Evolutionary conservation across 257 asterid genomes (phyloP).

Genomic region (Capsicum pubescens): DNA sequence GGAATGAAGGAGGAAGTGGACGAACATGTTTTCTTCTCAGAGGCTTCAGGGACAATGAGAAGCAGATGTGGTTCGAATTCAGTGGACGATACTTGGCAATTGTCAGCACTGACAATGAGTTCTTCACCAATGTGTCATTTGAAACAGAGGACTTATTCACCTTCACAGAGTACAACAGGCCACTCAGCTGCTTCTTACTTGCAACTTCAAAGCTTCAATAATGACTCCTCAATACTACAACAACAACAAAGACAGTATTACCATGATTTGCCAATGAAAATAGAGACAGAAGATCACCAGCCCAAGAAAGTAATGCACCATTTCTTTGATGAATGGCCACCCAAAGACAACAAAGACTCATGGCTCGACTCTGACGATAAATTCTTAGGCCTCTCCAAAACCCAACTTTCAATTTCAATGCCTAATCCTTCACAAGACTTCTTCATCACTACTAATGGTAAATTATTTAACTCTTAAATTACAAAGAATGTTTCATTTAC

Average conservation of each 20-base stretch:
- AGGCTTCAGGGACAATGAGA: conserved; percentile 52
- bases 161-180: conserved; percentile 34
- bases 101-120: conserved; percentile 58
- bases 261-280: conserved; percentile 19
- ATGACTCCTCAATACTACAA: conserved; percentile 41
- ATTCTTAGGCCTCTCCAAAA: conserved; percentile 35
- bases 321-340: conserved; percentile 79
- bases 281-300: conserved; percentile 41
- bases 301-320: conserved; percentile 91
- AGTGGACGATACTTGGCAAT: conserved; percentile 51
- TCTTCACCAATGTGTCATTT: conserved; percentile 46
- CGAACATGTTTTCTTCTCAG: conserved; percentile 62
- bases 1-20: conserved; percentile 52
- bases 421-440: conserved; percentile 77
- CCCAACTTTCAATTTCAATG: conserved; percentile 72
- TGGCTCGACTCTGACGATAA: conserved; percentile 55
- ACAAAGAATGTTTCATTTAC: no score
- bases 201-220: conserved; percentile 32
- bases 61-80: conserved; percentile 39
- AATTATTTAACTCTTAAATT: not conserved
- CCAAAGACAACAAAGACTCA: conserved; percentile 54
- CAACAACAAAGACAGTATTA: conserved; percentile 26
- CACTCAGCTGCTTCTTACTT: conserved; percentile 32
- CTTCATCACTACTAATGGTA: conserved; percentile 77
- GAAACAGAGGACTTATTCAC: conserved; percentile 50